These are phyloP conservation scores for Salvia hispanica DNA, from an alignment of 257 asterid genomes.

Conservation along the genomic window DNA sequence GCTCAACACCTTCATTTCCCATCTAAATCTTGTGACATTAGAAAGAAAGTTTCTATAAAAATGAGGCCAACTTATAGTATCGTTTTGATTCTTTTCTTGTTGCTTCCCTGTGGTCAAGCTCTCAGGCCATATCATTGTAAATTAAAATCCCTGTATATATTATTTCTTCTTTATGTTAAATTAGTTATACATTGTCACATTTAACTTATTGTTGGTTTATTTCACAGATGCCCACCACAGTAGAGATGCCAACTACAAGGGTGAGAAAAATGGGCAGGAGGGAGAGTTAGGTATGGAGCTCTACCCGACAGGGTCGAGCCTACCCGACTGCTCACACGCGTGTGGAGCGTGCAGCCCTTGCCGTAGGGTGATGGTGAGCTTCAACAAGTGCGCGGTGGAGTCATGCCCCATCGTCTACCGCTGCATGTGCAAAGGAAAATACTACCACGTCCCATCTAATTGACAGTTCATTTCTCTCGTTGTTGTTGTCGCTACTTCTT, in stretches of 20 bases:
- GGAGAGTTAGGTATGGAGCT: slow-evolving; percentile 67
- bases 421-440: slow-evolving; percentile 91
- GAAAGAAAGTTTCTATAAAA: background rate
- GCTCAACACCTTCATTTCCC: background rate
- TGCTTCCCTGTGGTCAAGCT: slow-evolving; percentile 43
- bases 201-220: slow-evolving; percentile 3
- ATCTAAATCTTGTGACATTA: slow-evolving; percentile 6
- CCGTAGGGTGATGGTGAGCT: slow-evolving; percentile 84
- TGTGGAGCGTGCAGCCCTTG: slow-evolving; percentile 89
- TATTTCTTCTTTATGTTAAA: background rate
- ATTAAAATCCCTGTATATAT: background rate
- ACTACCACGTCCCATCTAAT: slow-evolving; percentile 86
- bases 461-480: slow-evolving; percentile 26
- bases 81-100: slow-evolving; percentile 40
- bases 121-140: slow-evolving; percentile 69
- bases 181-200: background rate
- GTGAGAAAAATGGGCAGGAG: slow-evolving; percentile 45
- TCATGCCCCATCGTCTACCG: slow-evolving; percentile 92
- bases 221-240: slow-evolving; percentile 50
- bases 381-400: slow-evolving; percentile 72
- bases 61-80: slow-evolving; percentile 23
- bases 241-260: slow-evolving; percentile 41
- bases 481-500: background rate
- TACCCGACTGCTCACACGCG: slow-evolving; percentile 91
- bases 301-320: slow-evolving; percentile 85